Conservation (phyloP, 2,329 filamentous ascomycete species). For the Cadophora sp. region DNA sequence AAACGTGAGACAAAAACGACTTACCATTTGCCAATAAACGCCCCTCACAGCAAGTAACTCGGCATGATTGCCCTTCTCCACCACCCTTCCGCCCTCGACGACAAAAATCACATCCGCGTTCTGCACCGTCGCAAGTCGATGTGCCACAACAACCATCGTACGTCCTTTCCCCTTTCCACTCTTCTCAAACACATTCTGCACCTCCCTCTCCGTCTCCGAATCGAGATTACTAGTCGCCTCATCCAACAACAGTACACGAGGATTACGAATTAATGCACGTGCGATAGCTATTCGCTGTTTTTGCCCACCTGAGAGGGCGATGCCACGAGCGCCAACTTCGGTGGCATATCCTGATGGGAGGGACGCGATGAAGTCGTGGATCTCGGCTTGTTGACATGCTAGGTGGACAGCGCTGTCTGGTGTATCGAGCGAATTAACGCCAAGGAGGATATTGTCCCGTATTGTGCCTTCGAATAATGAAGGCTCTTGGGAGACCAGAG, state of each 20-base stretch:
- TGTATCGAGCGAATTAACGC: constrained; percentile 53
- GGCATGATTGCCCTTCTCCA: constrained; percentile 38
- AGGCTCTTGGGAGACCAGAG: constrained; percentile 77
- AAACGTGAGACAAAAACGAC: not conserved
- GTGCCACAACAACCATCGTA: constrained; percentile 52
- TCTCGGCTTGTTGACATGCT: constrained; percentile 51
- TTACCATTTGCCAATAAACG: constrained; percentile 40
- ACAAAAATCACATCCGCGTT: constrained; percentile 43
- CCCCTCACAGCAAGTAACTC: constrained; percentile 31
- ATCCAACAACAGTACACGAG: constrained; percentile 65
- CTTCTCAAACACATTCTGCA: constrained; percentile 70
- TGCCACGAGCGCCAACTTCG: constrained; percentile 52
- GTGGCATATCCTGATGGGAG: constrained; percentile 58
- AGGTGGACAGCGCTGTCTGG: constrained; percentile 73
- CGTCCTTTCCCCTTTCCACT: constrained; percentile 56
- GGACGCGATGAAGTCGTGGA: constrained; percentile 57
- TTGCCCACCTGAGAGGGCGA: constrained; percentile 59
- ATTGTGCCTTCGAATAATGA: constrained; percentile 72
- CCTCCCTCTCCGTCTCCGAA: constrained; percentile 59
- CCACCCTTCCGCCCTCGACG: constrained; percentile 37
- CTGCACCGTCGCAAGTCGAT: constrained; percentile 41
- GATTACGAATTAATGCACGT: constrained; percentile 57
- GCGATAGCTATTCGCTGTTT: constrained; percentile 61
- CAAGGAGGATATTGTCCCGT: constrained; percentile 71
- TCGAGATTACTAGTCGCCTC: constrained; percentile 69